A percentile compares a stretch with the other conserved stretches of the same genome.
These are phyloP conservation scores for Stentor roeselii DNA, from an alignment of 73 alveolate species.

Conservation along the genomic window DNA sequence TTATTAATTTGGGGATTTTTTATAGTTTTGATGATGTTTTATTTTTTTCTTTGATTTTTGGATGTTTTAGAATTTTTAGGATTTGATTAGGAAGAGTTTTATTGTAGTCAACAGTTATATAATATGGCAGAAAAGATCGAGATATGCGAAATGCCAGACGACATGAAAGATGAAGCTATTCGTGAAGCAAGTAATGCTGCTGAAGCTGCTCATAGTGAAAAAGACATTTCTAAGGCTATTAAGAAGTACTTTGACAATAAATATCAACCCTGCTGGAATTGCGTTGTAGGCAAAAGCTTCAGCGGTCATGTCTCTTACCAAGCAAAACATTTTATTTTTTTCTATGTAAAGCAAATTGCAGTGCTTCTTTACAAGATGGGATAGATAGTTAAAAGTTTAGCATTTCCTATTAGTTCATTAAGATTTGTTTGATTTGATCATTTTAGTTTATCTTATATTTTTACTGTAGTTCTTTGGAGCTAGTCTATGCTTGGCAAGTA, in stretches of 20 bases:
- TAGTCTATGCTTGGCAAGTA: too few relatives aligned
- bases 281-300: constrained; percentile 86
- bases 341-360: constrained; percentile 88
- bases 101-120: too few relatives aligned
- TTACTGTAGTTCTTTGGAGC: too few relatives aligned
- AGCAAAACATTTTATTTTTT: constrained; percentile 84
- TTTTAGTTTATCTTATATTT: too few relatives aligned
- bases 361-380: constrained; percentile 81
- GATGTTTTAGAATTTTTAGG: too few relatives aligned
- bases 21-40: too few relatives aligned
- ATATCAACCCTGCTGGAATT: constrained; percentile 93
- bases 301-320: constrained; percentile 79
- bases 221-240: constrained; percentile 71
- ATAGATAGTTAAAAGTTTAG: not conserved
- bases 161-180: constrained; percentile 77
- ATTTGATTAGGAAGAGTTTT: too few relatives aligned
- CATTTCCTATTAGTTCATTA: too few relatives aligned
- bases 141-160: constrained; percentile 70
- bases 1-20: too few relatives aligned
- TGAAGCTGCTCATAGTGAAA: constrained; percentile 73
- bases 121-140: constrained; percentile 64
- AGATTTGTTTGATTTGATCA: too few relatives aligned
- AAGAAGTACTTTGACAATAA: constrained; percentile 83
- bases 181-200: constrained; percentile 75
- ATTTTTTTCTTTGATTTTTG: too few relatives aligned